Percentiles rank a stretch among this genome's conserved stretches.
Evolutionary conservation across 805 yeast genomes (phyloP).

Genomic region (Metschnikowia reukaufii): DNA sequence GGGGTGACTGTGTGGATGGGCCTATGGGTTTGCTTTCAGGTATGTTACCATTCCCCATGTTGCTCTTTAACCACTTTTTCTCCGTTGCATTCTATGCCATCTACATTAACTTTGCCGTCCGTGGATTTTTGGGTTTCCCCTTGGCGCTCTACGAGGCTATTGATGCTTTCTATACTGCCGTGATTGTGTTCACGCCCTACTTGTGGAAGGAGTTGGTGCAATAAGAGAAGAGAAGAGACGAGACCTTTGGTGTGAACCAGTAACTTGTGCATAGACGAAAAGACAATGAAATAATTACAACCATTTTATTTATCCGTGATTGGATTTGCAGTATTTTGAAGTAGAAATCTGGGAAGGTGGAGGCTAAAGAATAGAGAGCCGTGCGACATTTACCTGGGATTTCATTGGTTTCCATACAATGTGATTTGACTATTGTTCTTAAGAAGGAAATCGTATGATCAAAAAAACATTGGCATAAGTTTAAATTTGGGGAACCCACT

Average conservation of each 20-base stretch:
- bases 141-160: slow-evolving; percentile 69
- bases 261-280: background rate
- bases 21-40: slow-evolving; percentile 89
- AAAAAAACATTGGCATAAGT: no score
- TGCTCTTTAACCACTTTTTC: slow-evolving; percentile 82
- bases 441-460: no score
- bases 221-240: no score
- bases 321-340: no score
- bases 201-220: slow-evolving; percentile 50
- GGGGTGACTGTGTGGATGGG: slow-evolving; percentile 74
- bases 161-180: slow-evolving; percentile 70
- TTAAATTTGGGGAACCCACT: no score
- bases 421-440: no score
- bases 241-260: no score
- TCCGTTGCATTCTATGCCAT: slow-evolving; percentile 86
- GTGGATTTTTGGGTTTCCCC: slow-evolving; percentile 69
- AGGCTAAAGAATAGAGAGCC: no score
- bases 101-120: slow-evolving; percentile 59
- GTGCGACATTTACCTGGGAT: no score
- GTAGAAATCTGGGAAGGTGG: no score
- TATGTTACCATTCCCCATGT: slow-evolving; percentile 68
- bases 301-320: no score
- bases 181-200: slow-evolving; percentile 77
- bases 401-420: no score
- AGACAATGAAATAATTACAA: background rate